These are phyloP conservation scores for Chrysoporthe deuterocubensis DNA, from an alignment of 2,329 filamentous ascomycete genomes.

Conservation along the genomic window DNA sequence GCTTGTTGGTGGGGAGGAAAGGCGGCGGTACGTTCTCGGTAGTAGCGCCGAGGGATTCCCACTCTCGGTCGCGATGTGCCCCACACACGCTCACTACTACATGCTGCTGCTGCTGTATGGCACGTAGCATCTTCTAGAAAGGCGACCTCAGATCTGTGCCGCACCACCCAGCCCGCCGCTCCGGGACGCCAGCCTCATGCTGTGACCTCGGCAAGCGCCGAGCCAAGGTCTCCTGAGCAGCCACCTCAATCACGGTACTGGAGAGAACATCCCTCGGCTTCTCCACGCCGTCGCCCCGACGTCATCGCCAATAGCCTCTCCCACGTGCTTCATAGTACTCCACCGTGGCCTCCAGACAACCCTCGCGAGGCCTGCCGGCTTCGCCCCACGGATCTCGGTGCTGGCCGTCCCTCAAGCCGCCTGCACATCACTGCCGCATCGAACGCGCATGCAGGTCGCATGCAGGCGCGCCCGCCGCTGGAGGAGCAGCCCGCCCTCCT, in stretches of 20 bases:
- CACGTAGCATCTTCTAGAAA: not conserved
- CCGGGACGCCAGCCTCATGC: not conserved
- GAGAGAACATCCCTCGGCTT: not conserved
- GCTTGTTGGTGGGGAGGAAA: no score
- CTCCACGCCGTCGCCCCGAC: not conserved
- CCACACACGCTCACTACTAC: not conserved
- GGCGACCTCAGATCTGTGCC: no score
- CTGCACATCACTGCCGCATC: no score
- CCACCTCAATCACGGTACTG: no score
- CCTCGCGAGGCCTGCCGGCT: not conserved
- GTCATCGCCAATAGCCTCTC: not conserved
- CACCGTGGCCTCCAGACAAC: not conserved
- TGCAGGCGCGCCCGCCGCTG: not conserved
- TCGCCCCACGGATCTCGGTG: not conserved
- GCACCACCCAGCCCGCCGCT: no score
- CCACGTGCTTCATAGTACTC: not conserved
- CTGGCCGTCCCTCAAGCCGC: not conserved
- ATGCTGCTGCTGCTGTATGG: not conserved
- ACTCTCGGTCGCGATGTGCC: not conserved
- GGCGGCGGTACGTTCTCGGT: not conserved
- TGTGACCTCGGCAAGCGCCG: not conserved
- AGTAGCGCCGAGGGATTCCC: constrained; percentile 1
- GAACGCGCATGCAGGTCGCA: not conserved
- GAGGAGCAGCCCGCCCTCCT: not conserved
- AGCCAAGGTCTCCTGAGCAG: not conserved